Base-by-base conservation (phyloP, 805 yeast species). In the Candida dajiaensis region DNA sequence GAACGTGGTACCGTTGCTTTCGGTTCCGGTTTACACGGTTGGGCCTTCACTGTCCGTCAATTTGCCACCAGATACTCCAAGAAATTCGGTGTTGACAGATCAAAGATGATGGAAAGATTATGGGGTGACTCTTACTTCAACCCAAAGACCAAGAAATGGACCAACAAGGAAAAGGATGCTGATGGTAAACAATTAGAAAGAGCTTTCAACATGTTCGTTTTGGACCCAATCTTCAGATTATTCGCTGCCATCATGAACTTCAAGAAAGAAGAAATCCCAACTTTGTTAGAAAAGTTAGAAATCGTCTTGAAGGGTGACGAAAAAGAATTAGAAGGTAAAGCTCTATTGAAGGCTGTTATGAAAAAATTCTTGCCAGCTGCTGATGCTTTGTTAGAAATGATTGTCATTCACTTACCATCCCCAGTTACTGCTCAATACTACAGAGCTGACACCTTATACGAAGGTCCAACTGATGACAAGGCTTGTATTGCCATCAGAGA, bases 101-200 rank as follows among this genome's bases (percentile, higher is more conserved):
- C 70, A 55, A 92, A 94, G 88, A 89, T 92, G 98, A 88, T 89
- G 97, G 92, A 88, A 77, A 86, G 97, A 81, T 83, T 92, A 74
- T 92, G 99, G 99, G 99, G 99, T 77, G 98, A 92, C 80, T 85
- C 95, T 75, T 92, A 78, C 94, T 94, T 92, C 85, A 94, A 94
- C 89, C 97, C 98, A 76, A 92, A 90, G 87, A 92, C 98, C 77
- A 92, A 90, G 86, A 92, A 92, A 79, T 92, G 98, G 98, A 78
- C 97, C 65, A 88, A 82, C 89, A 86, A 85, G 76, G 95, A 82
- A 66, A 88, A 83, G 71, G 97, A 89, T 68, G 95, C 97, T 66
- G 87, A 84, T 65, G 99, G 99, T 67, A 85, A 89, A 78, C 74
- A 81, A 50, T 83, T 92, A 70, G 98, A 92, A 79, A 89, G 99